A percentile compares a stretch with the other conserved stretches of the same genome.
phyloP scores from a whole-genome alignment of 2,329 filamentous ascomycete genomes.

The Alternaria incomplexa region DNA sequence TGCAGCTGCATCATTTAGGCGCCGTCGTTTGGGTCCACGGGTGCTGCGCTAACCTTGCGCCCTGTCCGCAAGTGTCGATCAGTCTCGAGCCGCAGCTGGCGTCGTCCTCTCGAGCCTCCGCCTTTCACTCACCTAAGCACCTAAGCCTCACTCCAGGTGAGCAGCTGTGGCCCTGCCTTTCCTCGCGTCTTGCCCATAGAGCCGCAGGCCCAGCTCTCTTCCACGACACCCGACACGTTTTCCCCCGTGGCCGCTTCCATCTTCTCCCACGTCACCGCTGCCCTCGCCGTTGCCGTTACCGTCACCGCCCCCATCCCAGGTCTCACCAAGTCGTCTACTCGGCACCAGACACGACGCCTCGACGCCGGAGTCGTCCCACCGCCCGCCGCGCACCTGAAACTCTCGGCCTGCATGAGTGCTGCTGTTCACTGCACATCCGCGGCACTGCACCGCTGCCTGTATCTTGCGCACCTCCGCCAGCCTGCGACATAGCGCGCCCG shows the following conservation, averaged over 20 bases:
- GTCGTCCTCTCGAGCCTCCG: conserved; percentile 9
- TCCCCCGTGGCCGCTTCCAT: background rate
- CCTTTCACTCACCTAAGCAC: conserved; percentile 8
- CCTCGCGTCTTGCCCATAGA: background rate
- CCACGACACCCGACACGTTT: background rate
- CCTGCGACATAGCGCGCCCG: conserved; percentile 11
- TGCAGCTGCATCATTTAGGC: conserved; percentile 8
- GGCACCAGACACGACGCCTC: conserved; percentile 1
- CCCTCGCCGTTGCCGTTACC: background rate
- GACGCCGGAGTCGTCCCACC: background rate
- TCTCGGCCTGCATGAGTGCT: conserved; percentile 29
- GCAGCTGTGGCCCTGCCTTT: conserved; percentile 9
- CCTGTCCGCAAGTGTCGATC: conserved; percentile 15
- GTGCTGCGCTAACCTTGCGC: conserved; percentile 11
- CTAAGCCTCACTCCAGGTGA: conserved; percentile 16
- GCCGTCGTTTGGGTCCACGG: conserved; percentile 8
- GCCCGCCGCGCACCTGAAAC: background rate
- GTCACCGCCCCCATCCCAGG: background rate
- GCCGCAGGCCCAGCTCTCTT: conserved; percentile 1
- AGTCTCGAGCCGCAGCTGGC: conserved; percentile 15
- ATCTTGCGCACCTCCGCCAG: conserved; percentile 3
- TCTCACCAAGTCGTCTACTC: conserved; percentile 1
- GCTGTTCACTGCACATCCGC: conserved; percentile 17
- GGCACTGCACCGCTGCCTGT: conserved; percentile 26
- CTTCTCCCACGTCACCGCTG: background rate